Percentiles rank a stretch among this genome's conserved stretches.
Evolutionary conservation across 176 grass and related monocot species (phyloP).

Genomic region (Avena atlantica): DNA sequence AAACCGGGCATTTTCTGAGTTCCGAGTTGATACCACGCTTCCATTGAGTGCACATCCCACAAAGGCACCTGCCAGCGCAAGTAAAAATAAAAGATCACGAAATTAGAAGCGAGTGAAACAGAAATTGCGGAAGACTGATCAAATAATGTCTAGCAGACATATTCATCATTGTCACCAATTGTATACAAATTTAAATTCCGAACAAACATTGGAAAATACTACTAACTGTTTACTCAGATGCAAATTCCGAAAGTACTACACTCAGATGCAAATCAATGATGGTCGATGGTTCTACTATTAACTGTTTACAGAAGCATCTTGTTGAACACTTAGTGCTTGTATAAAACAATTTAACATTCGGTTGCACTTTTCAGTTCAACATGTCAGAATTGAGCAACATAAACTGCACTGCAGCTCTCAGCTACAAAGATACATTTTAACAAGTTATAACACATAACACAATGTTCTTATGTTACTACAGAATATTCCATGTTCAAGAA

Average conservation of each 20-base stretch:
- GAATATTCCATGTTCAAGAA: background rate
- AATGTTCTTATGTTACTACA: background rate
- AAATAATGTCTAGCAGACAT: background rate
- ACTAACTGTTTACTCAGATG: background rate
- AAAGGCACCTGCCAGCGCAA: slow-evolving; percentile 74
- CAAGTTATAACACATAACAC: background rate
- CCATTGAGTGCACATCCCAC: slow-evolving; percentile 83
- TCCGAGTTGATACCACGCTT: slow-evolving; percentile 71
- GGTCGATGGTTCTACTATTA: background rate
- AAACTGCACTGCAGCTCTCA: background rate
- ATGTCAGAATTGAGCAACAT: slow-evolving; percentile 5
- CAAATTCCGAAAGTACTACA: too few species aligned
- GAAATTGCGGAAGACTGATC: background rate
- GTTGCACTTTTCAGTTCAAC: slow-evolving; percentile 16
- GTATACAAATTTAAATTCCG: background rate
- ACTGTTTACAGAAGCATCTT: background rate
- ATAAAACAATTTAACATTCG: background rate
- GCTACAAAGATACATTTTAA: background rate
- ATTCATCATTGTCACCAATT: background rate
- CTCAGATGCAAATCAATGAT: background rate
- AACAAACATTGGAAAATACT: background rate
- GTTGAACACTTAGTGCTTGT: background rate
- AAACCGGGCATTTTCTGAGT: slow-evolving; percentile 70
- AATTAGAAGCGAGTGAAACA: slow-evolving; percentile 2
- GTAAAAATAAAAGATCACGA: background rate